phyloP scores from a whole-genome alignment of 352 stramenopile genomes.

The Pythium dissimile region DNA sequence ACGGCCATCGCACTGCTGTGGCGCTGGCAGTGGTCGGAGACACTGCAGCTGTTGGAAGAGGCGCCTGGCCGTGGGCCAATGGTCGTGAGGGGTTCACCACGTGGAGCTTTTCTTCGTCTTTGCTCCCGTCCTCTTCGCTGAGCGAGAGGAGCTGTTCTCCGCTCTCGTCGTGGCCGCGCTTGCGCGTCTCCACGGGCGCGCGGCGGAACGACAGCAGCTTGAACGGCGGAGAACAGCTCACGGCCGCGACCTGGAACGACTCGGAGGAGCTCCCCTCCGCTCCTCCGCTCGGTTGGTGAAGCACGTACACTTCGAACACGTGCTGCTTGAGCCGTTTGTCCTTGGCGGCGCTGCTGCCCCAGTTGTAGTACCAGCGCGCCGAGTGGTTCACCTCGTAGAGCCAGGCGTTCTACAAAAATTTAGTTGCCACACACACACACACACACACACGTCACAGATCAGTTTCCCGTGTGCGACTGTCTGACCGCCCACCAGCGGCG shows the following conservation, averaged over 20 bases:
- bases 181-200: neutral
- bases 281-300: neutral
- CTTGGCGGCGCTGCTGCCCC: constrained; percentile 10
- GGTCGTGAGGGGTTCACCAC: too few species aligned
- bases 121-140: neutral
- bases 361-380: constrained; percentile 19
- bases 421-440: neutral
- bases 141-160: neutral
- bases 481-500: too few species aligned
- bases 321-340: constrained; percentile 6
- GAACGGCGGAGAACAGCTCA: constrained; percentile 6
- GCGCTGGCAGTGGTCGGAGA: too few species aligned
- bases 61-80: too few species aligned
- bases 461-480: too few species aligned
- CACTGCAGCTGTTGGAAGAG: too few species aligned
- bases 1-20: too few species aligned
- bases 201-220: constrained; percentile 13
- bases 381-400: constrained; percentile 13
- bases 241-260: constrained; percentile 3
- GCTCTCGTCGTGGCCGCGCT: neutral
- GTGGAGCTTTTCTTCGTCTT: too few species aligned
- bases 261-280: neutral
- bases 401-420: constrained; percentile 8
- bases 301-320: constrained; percentile 11
- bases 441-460: neutral